Conservation (phyloP, 2,329 filamentous ascomycete genomes). For the Penicillium sp. region DNA sequence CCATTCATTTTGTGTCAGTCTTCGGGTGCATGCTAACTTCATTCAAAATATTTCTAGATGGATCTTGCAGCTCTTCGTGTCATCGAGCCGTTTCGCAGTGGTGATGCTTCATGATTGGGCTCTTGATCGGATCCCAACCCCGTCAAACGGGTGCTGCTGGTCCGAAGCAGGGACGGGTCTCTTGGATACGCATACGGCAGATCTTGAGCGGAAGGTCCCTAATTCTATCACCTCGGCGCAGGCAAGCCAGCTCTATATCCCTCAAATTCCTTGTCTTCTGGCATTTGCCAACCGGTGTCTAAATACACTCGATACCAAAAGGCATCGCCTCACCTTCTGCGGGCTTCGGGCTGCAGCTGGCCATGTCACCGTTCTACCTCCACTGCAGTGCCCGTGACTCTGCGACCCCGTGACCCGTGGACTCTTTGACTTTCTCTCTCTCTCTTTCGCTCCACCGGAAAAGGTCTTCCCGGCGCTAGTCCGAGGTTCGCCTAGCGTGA, state of each 20-base stretch:
- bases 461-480: constrained; percentile 11
- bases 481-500: constrained; percentile 1
- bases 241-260: too few species aligned
- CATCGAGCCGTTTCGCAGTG: not conserved
- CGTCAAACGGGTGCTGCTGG: constrained; percentile 2
- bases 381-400: not conserved
- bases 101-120: constrained; percentile 1
- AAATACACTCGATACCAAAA: not conserved
- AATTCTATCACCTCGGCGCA: too few species aligned
- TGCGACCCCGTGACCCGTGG: constrained; percentile 6
- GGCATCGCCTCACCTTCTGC: constrained; percentile 1
- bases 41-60: too few species aligned
- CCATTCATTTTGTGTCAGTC: too few species aligned
- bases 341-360: too few species aligned
- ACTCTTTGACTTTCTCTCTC: too few species aligned
- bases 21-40: too few species aligned
- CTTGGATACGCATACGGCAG: constrained; percentile 5
- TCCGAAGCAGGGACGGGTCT: constrained; percentile 2
- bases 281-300: not conserved
- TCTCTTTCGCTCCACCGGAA: constrained; percentile 10
- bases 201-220: constrained; percentile 3
- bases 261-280: not conserved
- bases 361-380: too few species aligned
- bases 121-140: constrained; percentile 4
- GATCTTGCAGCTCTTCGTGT: too few species aligned